Evolutionary conservation across 768 basidiomycete genomes (phyloP).

Genomic region (Lepiota brunneoincarnata): DNA sequence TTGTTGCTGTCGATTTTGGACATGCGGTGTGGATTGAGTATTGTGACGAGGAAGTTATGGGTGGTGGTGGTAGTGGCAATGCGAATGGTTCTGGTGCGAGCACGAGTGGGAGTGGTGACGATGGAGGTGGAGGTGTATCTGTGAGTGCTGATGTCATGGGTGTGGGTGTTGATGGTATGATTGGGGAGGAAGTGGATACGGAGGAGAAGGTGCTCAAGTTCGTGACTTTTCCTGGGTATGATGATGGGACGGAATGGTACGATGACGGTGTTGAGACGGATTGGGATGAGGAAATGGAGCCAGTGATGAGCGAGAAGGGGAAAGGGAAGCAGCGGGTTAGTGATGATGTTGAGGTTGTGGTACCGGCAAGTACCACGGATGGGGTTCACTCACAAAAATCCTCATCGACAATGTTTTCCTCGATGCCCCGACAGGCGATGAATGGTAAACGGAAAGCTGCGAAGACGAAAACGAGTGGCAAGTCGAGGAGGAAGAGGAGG

Average conservation of each 20-base stretch:
- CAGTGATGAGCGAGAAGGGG: conserved; percentile 14
- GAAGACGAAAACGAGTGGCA: conserved; percentile 10
- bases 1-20: conserved; percentile 85
- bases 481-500: conserved; percentile 13
- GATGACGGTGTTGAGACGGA: too few species aligned
- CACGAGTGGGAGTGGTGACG: neutral
- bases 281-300: too few species aligned
- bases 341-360: conserved; percentile 1
- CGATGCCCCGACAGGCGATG: neutral
- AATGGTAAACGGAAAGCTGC: neutral
- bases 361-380: neutral
- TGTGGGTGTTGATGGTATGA: neutral
- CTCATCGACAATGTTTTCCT: neutral
- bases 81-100: neutral
- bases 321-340: conserved; percentile 11
- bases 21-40: conserved; percentile 85
- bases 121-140: neutral
- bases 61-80: conserved; percentile 11
- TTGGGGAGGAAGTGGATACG: neutral
- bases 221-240: conserved; percentile 11
- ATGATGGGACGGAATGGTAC: neutral
- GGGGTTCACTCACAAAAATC: neutral
- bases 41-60: conserved; percentile 32
- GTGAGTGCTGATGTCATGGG: neutral
- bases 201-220: conserved; percentile 9